phyloP scores from a whole-genome alignment of 2,329 filamentous ascomycete genomes.

The Penicillium palitans region DNA sequence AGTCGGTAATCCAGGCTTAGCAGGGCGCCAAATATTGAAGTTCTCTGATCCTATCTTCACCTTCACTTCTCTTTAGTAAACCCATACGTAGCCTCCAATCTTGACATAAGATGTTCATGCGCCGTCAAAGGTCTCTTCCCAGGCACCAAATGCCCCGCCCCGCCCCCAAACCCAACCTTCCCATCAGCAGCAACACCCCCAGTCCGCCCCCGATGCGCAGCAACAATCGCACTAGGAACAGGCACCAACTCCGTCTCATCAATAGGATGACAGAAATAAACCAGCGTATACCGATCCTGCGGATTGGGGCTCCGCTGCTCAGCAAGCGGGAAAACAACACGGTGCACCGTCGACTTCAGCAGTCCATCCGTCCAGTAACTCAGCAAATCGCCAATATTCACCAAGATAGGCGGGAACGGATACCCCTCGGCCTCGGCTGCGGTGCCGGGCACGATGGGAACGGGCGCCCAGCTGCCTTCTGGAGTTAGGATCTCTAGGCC shows the following conservation, averaged over 20 bases:
- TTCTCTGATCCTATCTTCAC: not conserved
- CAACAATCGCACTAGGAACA: constrained; percentile 56
- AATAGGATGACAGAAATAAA: constrained; percentile 64
- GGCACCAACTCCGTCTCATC: constrained; percentile 55
- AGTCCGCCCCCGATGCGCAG: constrained; percentile 37
- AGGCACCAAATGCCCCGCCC: constrained; percentile 35
- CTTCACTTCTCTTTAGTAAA: constrained; percentile 31
- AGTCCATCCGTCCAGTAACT: constrained; percentile 90
- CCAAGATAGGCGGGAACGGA: constrained; percentile 66
- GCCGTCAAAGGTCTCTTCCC: constrained; percentile 54
- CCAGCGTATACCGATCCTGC: constrained; percentile 59
- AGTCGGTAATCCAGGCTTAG: not conserved
- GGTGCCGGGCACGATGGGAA: constrained; percentile 60
- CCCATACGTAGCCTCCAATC: constrained; percentile 61
- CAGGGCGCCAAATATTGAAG: not conserved
- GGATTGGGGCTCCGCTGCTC: constrained; percentile 39
- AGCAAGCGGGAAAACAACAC: constrained; percentile 70
- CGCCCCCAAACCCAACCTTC: constrained; percentile 45
- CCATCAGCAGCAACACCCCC: constrained; percentile 20
- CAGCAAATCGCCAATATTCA: constrained; percentile 70
- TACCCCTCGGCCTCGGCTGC: constrained; percentile 37
- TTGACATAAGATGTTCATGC: constrained; percentile 57
- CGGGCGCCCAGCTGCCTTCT: constrained; percentile 60
- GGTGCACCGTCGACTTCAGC: constrained; percentile 82
- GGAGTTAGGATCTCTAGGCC: constrained; percentile 78